phyloP scores from a whole-genome alignment of 164 flowering plant species.

The Saururus chinensis region DNA sequence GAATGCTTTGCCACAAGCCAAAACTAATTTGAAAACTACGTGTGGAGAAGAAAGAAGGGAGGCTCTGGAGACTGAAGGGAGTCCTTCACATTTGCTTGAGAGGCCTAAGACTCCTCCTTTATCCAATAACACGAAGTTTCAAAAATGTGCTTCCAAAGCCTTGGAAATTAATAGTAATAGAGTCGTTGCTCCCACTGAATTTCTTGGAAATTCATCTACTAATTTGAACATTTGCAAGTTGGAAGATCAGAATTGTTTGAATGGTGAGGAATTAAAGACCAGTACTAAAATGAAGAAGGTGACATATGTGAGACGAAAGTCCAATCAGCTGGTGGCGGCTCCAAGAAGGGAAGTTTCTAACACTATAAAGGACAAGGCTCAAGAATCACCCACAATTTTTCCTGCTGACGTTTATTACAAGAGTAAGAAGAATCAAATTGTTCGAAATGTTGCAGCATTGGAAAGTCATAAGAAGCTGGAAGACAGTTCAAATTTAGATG shows the following conservation, averaged over 20 bases:
- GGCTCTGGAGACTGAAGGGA: not conserved
- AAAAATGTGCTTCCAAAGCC: not conserved
- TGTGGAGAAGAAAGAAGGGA: not conserved
- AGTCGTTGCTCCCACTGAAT: not conserved
- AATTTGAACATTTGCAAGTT: not conserved
- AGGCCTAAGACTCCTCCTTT: slow-evolving; percentile 2
- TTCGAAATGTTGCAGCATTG: slow-evolving; percentile 32
- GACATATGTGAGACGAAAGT: slow-evolving; percentile 50
- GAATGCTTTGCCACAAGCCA: slow-evolving; percentile 14
- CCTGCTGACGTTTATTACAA: slow-evolving; percentile 55
- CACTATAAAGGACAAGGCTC: slow-evolving; percentile 18
- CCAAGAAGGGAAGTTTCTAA: slow-evolving; percentile 15
- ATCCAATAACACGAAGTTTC: not conserved
- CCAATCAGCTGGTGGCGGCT: slow-evolving; percentile 69
- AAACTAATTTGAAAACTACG: not conserved
- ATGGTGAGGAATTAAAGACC: slow-evolving; percentile 9
- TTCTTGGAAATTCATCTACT: not conserved
- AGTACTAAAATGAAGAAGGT: slow-evolving; percentile 21
- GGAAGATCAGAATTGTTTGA: not conserved
- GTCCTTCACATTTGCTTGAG: not conserved
- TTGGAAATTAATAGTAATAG: not conserved
- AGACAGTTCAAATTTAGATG: slow-evolving; percentile 21
- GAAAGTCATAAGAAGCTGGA: slow-evolving; percentile 22
- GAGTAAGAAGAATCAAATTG: slow-evolving; percentile 65
- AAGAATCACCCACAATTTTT: slow-evolving; percentile 3